phyloP scores from a whole-genome alignment of 2,329 filamentous ascomycete species.

The Eutypa lata region DNA sequence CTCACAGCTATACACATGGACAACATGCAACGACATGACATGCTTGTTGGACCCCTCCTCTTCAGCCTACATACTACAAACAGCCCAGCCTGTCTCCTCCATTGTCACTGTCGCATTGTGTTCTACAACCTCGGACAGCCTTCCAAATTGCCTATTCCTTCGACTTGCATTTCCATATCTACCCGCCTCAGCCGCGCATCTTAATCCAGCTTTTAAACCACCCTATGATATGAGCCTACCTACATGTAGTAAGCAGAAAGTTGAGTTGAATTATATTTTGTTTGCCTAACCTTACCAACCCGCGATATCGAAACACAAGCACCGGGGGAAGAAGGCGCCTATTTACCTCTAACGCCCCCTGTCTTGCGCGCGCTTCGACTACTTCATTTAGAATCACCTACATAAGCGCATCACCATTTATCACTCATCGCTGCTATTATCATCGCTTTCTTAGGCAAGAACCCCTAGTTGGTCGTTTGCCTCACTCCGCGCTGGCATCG shows the following conservation, averaged over 20 bases:
- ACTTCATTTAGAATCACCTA: slow-evolving; percentile 13
- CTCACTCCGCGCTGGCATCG: neutral
- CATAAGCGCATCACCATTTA: slow-evolving; percentile 12
- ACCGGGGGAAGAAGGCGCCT: neutral
- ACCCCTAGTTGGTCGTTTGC: neutral
- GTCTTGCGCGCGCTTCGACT: slow-evolving; percentile 6
- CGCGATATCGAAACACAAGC: too few species aligned
- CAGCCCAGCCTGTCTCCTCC: too few species aligned
- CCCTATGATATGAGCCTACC: too few species aligned
- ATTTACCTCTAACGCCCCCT: slow-evolving; percentile 5
- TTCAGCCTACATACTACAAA: too few species aligned
- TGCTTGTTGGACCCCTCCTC: neutral
- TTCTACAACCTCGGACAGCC: neutral
- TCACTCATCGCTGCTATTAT: neutral
- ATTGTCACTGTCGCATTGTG: neutral
- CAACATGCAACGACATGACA: neutral
- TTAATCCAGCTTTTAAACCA: neutral
- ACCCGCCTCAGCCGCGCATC: neutral
- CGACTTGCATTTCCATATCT: neutral
- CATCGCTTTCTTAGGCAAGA: neutral
- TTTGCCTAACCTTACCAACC: too few species aligned
- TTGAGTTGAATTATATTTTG: too few species aligned
- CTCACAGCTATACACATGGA: neutral
- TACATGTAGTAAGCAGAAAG: too few species aligned
- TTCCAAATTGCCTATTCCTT: neutral